phyloP scores from a whole-genome alignment of 805 yeast species.

The Yarrowia sp. region DNA sequence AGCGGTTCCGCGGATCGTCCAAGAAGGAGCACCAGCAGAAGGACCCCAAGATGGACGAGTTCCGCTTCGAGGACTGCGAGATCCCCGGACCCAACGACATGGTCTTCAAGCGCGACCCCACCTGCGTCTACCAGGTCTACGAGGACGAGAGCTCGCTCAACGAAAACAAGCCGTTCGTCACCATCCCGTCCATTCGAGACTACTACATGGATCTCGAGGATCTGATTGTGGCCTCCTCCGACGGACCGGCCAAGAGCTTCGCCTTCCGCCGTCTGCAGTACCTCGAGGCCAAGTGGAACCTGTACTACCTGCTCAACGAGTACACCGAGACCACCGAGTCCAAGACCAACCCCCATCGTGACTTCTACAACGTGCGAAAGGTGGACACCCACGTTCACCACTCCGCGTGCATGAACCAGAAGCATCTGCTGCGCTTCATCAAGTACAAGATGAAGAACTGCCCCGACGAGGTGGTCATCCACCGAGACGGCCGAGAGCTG shows the following conservation, averaged over 20 bases:
- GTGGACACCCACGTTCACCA: slow-evolving; percentile 99
- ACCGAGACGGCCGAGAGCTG: slow-evolving; percentile 85
- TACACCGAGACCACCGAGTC: slow-evolving; percentile 89
- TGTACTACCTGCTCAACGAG: slow-evolving; percentile 83
- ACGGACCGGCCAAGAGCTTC: slow-evolving; percentile 95
- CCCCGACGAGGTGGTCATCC: slow-evolving; percentile 87
- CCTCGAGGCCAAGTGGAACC: slow-evolving; percentile 94
- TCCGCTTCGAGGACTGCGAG: slow-evolving; percentile 45
- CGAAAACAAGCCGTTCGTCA: slow-evolving; percentile 43
- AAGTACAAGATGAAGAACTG: slow-evolving; percentile 86
- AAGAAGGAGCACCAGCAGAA: slow-evolving; percentile 35
- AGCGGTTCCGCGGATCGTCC: slow-evolving; percentile 44
- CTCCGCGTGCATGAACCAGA: slow-evolving; percentile 98
- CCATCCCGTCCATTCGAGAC: slow-evolving; percentile 76
- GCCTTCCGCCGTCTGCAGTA: slow-evolving; percentile 92
- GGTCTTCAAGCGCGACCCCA: slow-evolving; percentile 50
- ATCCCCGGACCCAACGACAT: slow-evolving; percentile 54
- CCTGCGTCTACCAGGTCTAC: slow-evolving; percentile 69
- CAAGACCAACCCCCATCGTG: slow-evolving; percentile 93
- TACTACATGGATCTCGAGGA: slow-evolving; percentile 80
- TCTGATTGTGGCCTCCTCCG: slow-evolving; percentile 72
- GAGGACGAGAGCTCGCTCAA: slow-evolving; percentile 38
- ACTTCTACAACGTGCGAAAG: slow-evolving; percentile 92
- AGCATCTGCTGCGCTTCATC: slow-evolving; percentile 89
- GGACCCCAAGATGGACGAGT: slow-evolving; percentile 37